Conservation (phyloP, 2,329 filamentous ascomycete species). For the Ascochyta koolunga region DNA sequence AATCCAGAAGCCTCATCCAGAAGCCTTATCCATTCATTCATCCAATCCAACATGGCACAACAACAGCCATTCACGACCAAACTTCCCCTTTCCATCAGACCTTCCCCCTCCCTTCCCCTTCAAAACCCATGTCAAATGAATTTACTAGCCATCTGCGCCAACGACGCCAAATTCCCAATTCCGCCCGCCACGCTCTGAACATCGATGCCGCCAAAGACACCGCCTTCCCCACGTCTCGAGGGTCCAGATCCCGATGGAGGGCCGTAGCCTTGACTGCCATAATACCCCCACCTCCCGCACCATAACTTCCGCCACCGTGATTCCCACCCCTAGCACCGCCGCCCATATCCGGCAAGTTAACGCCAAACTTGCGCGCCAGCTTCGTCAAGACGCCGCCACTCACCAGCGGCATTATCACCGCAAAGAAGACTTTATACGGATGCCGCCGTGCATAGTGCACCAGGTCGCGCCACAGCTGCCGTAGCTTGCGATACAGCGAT, state of each 20-base stretch:
- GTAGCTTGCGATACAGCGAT: constrained; percentile 75
- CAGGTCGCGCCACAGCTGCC: constrained; percentile 79
- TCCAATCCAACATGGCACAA: no score
- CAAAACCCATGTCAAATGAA: constrained; percentile 52
- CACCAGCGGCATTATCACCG: constrained; percentile 85
- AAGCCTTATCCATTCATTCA: background rate
- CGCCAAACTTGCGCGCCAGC: constrained; percentile 77
- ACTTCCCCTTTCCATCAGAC: no score
- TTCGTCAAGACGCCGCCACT: constrained; percentile 82
- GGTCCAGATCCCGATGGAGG: constrained; percentile 17
- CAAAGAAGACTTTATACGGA: constrained; percentile 87
- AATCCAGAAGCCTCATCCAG: no score
- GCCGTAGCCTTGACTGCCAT: constrained; percentile 54
- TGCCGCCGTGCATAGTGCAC: constrained; percentile 81
- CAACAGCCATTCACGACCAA: background rate
- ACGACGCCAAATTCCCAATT: constrained; percentile 52
- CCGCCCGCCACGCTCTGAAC: constrained; percentile 37
- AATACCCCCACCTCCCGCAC: constrained; percentile 43
- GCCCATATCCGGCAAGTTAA: constrained; percentile 69
- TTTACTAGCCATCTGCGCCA: constrained; percentile 48
- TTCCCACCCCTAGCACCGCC: constrained; percentile 35
- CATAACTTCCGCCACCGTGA: constrained; percentile 18
- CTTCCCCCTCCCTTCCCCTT: background rate
- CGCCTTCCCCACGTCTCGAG: constrained; percentile 37
- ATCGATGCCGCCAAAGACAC: constrained; percentile 34